Conservation (phyloP, 2,329 filamentous ascomycete species). For the Diaporthe humulicola region DNA sequence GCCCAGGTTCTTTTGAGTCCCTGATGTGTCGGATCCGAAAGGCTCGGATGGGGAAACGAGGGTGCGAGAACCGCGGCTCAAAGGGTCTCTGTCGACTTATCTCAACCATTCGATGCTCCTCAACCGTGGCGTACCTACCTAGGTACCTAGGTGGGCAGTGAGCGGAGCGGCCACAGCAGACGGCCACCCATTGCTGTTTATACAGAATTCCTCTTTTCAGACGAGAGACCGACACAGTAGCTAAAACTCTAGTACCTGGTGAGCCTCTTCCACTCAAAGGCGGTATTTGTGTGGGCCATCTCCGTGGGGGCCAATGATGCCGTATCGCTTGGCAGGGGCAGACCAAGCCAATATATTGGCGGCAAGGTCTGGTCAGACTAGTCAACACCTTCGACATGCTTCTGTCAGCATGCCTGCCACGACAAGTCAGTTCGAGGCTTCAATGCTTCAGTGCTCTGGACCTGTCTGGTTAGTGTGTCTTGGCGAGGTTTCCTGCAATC, state of each 20-base stretch:
- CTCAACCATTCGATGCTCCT: background rate
- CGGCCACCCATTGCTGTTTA: background rate
- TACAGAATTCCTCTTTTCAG: background rate
- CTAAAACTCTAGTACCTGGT: background rate
- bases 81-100: background rate
- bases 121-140: background rate
- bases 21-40: background rate
- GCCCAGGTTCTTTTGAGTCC: background rate
- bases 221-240: too few relatives aligned
- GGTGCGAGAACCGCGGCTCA: background rate
- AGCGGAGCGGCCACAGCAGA: background rate
- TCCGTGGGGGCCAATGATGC: background rate
- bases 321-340: constrained; percentile 15
- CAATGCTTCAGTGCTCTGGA: background rate
- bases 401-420: background rate
- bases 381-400: background rate
- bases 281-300: background rate
- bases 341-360: constrained; percentile 25
- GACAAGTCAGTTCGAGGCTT: background rate
- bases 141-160: too few relatives aligned
- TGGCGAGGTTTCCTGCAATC: background rate
- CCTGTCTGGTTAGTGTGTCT: background rate
- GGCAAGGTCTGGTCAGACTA: background rate
- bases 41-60: background rate
- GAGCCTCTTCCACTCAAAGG: background rate